Conservation (phyloP, 805 yeast species). For the Lachancea quebecensis region DNA sequence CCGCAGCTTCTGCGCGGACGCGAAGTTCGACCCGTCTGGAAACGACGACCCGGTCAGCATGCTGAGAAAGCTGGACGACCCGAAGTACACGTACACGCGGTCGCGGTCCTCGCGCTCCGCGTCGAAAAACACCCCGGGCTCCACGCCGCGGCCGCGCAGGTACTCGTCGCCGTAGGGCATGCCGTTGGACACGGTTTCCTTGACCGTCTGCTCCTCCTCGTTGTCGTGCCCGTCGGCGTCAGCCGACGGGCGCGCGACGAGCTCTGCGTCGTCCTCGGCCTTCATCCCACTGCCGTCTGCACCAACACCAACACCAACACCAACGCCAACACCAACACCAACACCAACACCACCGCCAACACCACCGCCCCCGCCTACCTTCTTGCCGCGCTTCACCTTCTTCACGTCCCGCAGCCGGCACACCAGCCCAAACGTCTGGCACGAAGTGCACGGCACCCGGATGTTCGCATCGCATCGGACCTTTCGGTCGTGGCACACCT, state of each 20-base stretch:
- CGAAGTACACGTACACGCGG: slow-evolving; percentile 7
- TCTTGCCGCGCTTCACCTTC: slow-evolving; percentile 1
- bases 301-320: too few species aligned
- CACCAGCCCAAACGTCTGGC: slow-evolving; percentile 8
- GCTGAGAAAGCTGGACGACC: slow-evolving; percentile 6
- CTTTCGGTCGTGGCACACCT: slow-evolving; percentile 8
- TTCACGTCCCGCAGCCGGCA: slow-evolving; percentile 7
- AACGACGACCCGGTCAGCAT: slow-evolving; percentile 6
- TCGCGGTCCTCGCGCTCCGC: slow-evolving; percentile 6
- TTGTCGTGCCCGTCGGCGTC: not conserved
- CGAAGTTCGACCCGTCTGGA: slow-evolving; percentile 6
- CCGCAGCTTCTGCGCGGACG: slow-evolving; percentile 5
- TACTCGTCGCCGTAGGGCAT: slow-evolving; percentile 9
- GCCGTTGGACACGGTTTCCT: slow-evolving; percentile 7
- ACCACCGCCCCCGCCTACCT: not conserved
- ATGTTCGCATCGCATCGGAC: slow-evolving; percentile 7
- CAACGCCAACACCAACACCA: too few species aligned
- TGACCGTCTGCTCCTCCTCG: slow-evolving; percentile 3
- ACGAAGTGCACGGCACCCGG: slow-evolving; percentile 7
- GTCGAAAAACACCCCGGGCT: slow-evolving; percentile 7
- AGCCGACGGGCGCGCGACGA: not conserved
- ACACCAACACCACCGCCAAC: too few species aligned
- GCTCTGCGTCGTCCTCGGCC: not conserved
- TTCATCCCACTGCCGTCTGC: not conserved
- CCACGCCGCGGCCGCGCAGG: slow-evolving; percentile 6